Base-by-base conservation (phyloP, 768 basidiomycete genomes). In the Panellus pusillus region DNA sequence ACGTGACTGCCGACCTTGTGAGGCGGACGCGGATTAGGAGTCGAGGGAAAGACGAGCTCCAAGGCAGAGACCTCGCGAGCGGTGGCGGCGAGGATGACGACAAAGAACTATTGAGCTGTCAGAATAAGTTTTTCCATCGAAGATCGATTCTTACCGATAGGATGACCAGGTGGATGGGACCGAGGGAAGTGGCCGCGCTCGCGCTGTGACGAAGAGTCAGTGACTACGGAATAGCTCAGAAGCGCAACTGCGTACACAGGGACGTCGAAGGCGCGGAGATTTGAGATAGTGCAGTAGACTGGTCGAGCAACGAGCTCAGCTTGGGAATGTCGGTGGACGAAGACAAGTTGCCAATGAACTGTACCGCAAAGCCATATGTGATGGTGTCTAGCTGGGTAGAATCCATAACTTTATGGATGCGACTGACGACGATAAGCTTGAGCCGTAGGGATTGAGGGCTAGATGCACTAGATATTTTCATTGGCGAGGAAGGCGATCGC, bases 401-500 rank as follows among this genome's bases (percentile, higher is more conserved):
- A 2, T 78, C 67, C 62, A 49, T 29, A 13, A 13, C 28, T 11
- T 13, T 19, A 19, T 47, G 46, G 14, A 47, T 44, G 20, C 15
- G 38, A 31, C 15, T 44, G n/a, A 5, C 1, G 14, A 29, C 27
- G n/a, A 19, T 45, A 14, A 28, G 20, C 41, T 14, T n/a, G 50
- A 37, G 28, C 7, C 17, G 51, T 29, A 9, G 36, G 1, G 18
- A 8, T 27, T 14, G 44, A 35, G 8, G 7, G 47, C 6, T 24
- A 17, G 17, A 65, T 82, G 66, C 63, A 87, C 85, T 73, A 86
- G 15, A 74, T 77, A 55, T 79, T 81, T 57, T 84, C 84, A 44
- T 78, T 85, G 1, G 65, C 71, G 55, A 75, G 78, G 13, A 75
- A 74, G 0, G 77, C 83, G 1, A 87, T 70, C 1, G 80, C 81